phyloP scores from a whole-genome alignment of 106 monocot species.

The Narthecium ossifragum region DNA sequence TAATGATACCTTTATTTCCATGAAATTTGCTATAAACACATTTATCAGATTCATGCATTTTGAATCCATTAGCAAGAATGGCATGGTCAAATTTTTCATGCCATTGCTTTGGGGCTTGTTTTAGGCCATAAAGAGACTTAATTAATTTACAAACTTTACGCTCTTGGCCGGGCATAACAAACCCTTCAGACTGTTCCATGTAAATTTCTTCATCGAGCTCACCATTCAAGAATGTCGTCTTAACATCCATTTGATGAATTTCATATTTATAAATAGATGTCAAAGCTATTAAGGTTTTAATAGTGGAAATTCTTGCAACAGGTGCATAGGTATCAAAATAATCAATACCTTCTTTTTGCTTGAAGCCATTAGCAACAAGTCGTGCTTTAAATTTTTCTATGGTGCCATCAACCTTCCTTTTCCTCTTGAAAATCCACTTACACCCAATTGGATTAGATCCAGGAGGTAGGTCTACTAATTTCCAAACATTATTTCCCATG shows the following conservation, averaged over 20 bases:
- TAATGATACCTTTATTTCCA: not conserved
- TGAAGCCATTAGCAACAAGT: not conserved
- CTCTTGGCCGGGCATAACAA: not conserved
- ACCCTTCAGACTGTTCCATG: not conserved
- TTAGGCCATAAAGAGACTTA: conserved; percentile 1
- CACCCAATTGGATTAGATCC: too few relatives aligned
- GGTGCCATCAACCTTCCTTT: too few relatives aligned
- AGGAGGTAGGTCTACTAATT: not conserved
- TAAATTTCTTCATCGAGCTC: not conserved
- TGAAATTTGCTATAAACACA: not conserved
- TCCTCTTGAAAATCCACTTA: too few relatives aligned
- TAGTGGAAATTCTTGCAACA: not conserved
- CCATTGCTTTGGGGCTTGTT: not conserved
- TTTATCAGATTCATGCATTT: not conserved
- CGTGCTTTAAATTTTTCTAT: too few relatives aligned
- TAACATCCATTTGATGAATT: conserved; percentile 1
- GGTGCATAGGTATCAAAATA: conserved; percentile 1
- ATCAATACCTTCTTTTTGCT: not conserved
- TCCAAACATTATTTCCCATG: not conserved
- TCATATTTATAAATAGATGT: not conserved
- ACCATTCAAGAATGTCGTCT: not conserved
- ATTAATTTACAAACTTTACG: not conserved
- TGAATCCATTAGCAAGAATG: not conserved
- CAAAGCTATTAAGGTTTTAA: not conserved
- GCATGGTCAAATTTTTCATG: not conserved